Conservation (phyloP, 2,329 filamentous ascomycete species). For the Hymenotorrendiella dingleyae region DNA sequence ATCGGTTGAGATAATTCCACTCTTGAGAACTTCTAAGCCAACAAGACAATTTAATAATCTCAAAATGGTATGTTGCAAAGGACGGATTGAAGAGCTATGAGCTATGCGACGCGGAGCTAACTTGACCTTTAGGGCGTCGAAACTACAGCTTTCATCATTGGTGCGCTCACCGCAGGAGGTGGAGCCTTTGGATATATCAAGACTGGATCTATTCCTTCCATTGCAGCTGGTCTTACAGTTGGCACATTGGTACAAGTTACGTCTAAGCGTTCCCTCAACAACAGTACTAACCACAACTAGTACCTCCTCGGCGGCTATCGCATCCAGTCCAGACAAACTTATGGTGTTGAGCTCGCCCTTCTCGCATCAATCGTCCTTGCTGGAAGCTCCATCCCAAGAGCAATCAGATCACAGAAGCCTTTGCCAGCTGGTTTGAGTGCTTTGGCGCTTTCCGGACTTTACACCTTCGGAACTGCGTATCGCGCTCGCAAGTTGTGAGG, state of each 20-base stretch:
- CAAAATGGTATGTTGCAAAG: slow-evolving; percentile 25
- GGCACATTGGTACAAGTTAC: slow-evolving; percentile 52
- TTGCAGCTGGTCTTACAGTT: slow-evolving; percentile 78
- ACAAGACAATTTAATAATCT: neutral
- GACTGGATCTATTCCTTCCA: slow-evolving; percentile 79
- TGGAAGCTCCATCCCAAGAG: slow-evolving; percentile 79
- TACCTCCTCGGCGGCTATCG: slow-evolving; percentile 76
- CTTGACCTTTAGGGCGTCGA: slow-evolving; percentile 34
- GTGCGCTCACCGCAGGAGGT: slow-evolving; percentile 75
- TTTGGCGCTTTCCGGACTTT: slow-evolving; percentile 71
- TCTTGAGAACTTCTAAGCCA: too few species aligned
- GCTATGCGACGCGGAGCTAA: slow-evolving; percentile 1
- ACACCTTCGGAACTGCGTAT: slow-evolving; percentile 71
- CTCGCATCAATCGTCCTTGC: slow-evolving; percentile 81
- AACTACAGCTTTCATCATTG: slow-evolving; percentile 70
- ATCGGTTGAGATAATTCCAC: too few species aligned
- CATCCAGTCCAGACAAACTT: slow-evolving; percentile 66
- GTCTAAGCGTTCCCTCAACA: neutral
- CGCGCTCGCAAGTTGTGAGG: slow-evolving; percentile 29
- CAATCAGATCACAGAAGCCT: slow-evolving; percentile 76
- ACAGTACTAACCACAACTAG: slow-evolving; percentile 6
- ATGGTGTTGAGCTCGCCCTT: slow-evolving; percentile 84
- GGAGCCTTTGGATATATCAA: slow-evolving; percentile 81
- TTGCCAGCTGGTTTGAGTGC: slow-evolving; percentile 75
- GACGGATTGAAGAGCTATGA: neutral